Conservation (phyloP, 306 rosid genomes). For the Prunus mongolica region DNA sequence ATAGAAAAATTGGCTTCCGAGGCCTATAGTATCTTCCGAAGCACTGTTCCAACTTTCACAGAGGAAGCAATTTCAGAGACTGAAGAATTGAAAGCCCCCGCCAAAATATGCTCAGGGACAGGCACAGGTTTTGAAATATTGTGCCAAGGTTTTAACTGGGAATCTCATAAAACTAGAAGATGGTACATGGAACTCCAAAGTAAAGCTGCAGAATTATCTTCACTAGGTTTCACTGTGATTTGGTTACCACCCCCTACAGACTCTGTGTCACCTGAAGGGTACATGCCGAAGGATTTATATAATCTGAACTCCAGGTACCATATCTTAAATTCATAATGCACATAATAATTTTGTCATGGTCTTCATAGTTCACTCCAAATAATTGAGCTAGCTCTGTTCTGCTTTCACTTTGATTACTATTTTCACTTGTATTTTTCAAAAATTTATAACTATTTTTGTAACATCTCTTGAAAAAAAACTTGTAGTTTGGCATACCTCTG, state of each 20-base stretch:
- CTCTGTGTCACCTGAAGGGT: conserved; percentile 92
- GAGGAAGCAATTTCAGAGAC: conserved; percentile 47
- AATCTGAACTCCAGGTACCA: conserved; percentile 83
- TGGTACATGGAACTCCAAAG: conserved; percentile 86
- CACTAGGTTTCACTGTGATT: conserved; percentile 80
- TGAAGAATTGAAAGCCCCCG: conserved; percentile 18
- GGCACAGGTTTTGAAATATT: conserved; percentile 87
- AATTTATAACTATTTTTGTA: no score
- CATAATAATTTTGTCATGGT: neutral
- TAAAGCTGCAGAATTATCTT: conserved; percentile 59
- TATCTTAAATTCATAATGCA: neutral
- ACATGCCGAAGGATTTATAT: conserved; percentile 93
- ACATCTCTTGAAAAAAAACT: neutral
- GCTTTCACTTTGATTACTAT: neutral
- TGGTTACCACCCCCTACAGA: conserved; percentile 99
- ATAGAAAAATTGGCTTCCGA: conserved; percentile 93
- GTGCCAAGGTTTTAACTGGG: conserved; percentile 99
- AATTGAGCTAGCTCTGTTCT: neutral
- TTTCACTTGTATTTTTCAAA: neutral
- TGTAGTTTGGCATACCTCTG: neutral
- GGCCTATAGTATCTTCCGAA: conserved; percentile 86
- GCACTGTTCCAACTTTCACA: conserved; percentile 51
- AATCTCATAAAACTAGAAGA: conserved; percentile 84
- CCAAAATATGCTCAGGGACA: conserved; percentile 51
- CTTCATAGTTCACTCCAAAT: neutral